phyloP scores from a whole-genome alignment of 2,329 filamentous ascomycete species.

The Trichoderma atroviride region DNA sequence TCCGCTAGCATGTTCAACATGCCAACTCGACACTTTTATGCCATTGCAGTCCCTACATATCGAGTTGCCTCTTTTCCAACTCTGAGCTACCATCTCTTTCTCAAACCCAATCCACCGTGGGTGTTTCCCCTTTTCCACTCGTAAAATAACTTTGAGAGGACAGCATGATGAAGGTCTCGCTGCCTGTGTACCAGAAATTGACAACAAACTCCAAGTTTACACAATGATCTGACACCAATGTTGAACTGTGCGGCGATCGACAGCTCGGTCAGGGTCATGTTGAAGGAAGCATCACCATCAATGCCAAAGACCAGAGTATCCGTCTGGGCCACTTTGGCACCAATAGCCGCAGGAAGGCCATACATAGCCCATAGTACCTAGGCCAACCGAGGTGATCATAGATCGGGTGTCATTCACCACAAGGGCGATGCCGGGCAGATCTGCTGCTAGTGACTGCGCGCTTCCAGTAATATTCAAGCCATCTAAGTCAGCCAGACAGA shows the following conservation, averaged over 20 bases:
- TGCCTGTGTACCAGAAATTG: constrained; percentile 10
- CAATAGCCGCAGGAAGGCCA: constrained; percentile 91
- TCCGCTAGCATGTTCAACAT: background rate
- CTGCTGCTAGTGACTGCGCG: too few species aligned
- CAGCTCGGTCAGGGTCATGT: constrained; percentile 97
- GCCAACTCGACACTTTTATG: background rate
- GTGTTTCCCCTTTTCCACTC: background rate
- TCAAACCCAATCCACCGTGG: background rate
- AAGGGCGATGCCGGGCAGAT: too few species aligned
- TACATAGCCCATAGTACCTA: constrained; percentile 89
- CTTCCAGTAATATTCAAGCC: too few species aligned
- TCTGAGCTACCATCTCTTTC: background rate
- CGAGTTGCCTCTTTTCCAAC: background rate
- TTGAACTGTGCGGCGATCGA: constrained; percentile 93
- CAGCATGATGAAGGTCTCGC: background rate
- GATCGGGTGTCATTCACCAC: constrained; percentile 55
- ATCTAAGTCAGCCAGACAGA: too few species aligned
- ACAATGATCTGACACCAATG: constrained; percentile 92
- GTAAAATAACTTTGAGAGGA: background rate
- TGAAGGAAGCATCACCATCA: constrained; percentile 97
- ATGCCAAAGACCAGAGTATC: constrained; percentile 92
- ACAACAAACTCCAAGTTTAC: constrained; percentile 25
- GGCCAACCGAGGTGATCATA: constrained; percentile 95
- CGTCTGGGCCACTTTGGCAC: constrained; percentile 78
- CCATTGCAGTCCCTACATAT: background rate